Percentiles rank a stretch among this genome's conserved stretches.
Evolutionary conservation across 1,139 yeast genomes (phyloP).

Genomic region (Suhomyces yuchorum): DNA sequence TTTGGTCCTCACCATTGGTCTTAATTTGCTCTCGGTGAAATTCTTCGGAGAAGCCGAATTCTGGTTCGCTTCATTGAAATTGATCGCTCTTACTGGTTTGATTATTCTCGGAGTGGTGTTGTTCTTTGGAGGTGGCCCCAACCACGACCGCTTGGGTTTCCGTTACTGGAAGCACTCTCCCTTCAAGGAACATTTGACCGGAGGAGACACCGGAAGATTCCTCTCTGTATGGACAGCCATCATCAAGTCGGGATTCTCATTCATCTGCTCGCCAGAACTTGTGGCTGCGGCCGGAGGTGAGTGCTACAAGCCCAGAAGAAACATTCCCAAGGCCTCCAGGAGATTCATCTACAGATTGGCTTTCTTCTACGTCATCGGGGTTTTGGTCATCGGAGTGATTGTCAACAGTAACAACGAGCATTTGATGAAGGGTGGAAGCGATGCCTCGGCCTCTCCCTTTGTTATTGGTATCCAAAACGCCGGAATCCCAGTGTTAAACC

Average conservation of each 20-base stretch:
- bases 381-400: slow-evolving; percentile 50
- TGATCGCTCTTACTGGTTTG: slow-evolving; percentile 40
- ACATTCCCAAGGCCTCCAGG: slow-evolving; percentile 49
- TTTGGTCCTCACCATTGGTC: slow-evolving; percentile 36
- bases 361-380: slow-evolving; percentile 48
- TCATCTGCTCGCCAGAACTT: slow-evolving; percentile 44
- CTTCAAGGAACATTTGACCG: slow-evolving; percentile 40
- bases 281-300: slow-evolving; percentile 46
- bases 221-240: slow-evolving; percentile 44
- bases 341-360: slow-evolving; percentile 51
- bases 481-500: slow-evolving; percentile 60
- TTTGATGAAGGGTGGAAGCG: slow-evolving; percentile 35
- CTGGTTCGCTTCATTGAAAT: slow-evolving; percentile 59
- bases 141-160: slow-evolving; percentile 41
- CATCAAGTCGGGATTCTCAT: slow-evolving; percentile 43
- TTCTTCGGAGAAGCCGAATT: slow-evolving; percentile 69
- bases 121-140: slow-evolving; percentile 42
- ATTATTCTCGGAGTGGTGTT: slow-evolving; percentile 46
- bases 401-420: slow-evolving; percentile 37
- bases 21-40: slow-evolving; percentile 49
- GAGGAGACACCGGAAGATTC: slow-evolving; percentile 61
- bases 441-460: slow-evolving; percentile 54
- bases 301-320: slow-evolving; percentile 46
- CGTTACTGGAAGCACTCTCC: slow-evolving; percentile 67
- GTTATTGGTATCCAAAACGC: slow-evolving; percentile 59